Conservation (phyloP, 164 flowering plant species). For the Tinospora cordifolia region DNA sequence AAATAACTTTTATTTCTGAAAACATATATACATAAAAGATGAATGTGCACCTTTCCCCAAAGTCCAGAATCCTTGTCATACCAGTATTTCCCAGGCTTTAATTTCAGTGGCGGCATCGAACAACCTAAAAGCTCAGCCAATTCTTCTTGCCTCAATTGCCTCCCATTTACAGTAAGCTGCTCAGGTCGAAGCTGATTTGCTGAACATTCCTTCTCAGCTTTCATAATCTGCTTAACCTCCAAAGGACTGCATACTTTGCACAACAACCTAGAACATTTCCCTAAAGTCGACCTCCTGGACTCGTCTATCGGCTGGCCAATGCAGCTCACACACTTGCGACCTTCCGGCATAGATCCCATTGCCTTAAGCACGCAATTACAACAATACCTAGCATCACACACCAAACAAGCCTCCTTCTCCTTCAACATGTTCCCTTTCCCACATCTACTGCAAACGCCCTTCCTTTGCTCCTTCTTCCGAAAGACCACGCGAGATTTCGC, state of each 20-base stretch:
- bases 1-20: not conserved
- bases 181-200: constrained; percentile 98
- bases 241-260: constrained; percentile 66
- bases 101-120: constrained; percentile 64
- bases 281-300: constrained; percentile 57
- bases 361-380: constrained; percentile 86
- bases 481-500: constrained; percentile 42
- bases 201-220: constrained; percentile 87
- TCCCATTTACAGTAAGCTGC: constrained; percentile 77
- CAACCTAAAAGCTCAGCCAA: constrained; percentile 84
- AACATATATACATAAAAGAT: not conserved
- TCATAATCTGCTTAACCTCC: constrained; percentile 92
- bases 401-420: constrained; percentile 72
- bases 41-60: constrained; percentile 79
- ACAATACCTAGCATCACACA: constrained; percentile 86
- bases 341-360: constrained; percentile 99
- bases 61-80: constrained; percentile 95
- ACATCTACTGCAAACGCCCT: constrained; percentile 63
- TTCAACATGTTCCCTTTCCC: constrained; percentile 75
- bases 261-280: constrained; percentile 66
- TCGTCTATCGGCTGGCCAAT: constrained; percentile 80
- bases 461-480: constrained; percentile 46
- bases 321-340: constrained; percentile 97
- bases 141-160: constrained; percentile 69
- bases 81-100: constrained; percentile 95